Evolutionary conservation across 2,329 filamentous ascomycete genomes (phyloP).

Genomic region (Nothophoma quercina): DNA sequence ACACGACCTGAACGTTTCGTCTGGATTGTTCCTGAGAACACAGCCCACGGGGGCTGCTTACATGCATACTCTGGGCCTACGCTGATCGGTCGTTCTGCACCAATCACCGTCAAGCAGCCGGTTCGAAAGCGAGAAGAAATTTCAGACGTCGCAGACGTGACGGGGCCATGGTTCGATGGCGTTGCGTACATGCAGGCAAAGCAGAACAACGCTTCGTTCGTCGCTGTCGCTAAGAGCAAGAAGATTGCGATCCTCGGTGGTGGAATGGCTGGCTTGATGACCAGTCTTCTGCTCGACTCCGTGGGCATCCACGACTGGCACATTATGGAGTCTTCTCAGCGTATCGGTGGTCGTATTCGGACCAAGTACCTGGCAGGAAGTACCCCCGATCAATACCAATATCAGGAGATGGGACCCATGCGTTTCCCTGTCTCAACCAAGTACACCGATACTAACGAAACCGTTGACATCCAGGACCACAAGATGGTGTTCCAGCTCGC

Average conservation of each 20-base stretch:
- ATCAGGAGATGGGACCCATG: slow-evolving; percentile 74
- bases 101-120: slow-evolving; percentile 48
- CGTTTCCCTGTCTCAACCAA: slow-evolving; percentile 64
- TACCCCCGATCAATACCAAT: slow-evolving; percentile 68
- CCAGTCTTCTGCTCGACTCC: slow-evolving; percentile 56
- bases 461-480: slow-evolving; percentile 67
- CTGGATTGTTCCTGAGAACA: slow-evolving; percentile 56
- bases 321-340: slow-evolving; percentile 67
- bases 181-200: slow-evolving; percentile 66
- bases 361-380: slow-evolving; percentile 68
- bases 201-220: slow-evolving; percentile 61
- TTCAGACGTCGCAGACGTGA: slow-evolving; percentile 60
- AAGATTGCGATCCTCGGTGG: slow-evolving; percentile 70
- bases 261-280: slow-evolving; percentile 72
- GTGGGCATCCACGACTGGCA: slow-evolving; percentile 67
- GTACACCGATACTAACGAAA: slow-evolving; percentile 63
- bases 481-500: slow-evolving; percentile 71
- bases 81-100: slow-evolving; percentile 54
- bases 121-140: slow-evolving; percentile 50
- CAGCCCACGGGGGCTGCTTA: slow-evolving; percentile 51
- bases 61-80: slow-evolving; percentile 53
- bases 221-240: slow-evolving; percentile 63
- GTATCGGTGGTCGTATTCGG: slow-evolving; percentile 70
- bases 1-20: slow-evolving; percentile 56
- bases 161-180: slow-evolving; percentile 72